Evolutionary conservation across 352 stramenopile species (phyloP), one percentile per base, ranked within the genome.

Genomic region (Phytophthora rubi): DNA sequence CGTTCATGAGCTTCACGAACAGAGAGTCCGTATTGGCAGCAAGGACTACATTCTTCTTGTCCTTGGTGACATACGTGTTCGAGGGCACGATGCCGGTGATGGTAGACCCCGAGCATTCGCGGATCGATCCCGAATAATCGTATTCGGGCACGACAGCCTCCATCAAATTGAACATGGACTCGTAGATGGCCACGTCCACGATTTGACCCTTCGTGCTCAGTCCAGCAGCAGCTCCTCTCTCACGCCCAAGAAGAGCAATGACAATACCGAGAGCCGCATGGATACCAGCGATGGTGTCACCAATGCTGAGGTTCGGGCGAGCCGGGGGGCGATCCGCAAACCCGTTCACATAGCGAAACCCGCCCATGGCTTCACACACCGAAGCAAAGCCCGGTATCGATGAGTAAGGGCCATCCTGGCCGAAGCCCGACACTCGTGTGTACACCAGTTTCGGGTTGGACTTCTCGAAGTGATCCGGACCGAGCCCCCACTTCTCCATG

Each of bases 401-500:
- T 2, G 82, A 87, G 66, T 96, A 97, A 6, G 90, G 90, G 1
- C 90, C 90, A 23, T 90, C 80, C 56, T 96, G 90, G 15, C 90
- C 90, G 55, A 88, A 97, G 2, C 90, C 90, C 1, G 86, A 96
- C 18, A 97, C 79, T 35, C 90, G 88, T 5, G 87, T 70, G 73
- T 96, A 97, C 49, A 97, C 87, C 13, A 97, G 77, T 7, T 86
- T 87, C 0, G 89, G 88, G 68, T 97, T 97, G 26, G 69, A 72
- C 15, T 75, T 65, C 57, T 94, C 77, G 39, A 97, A 94, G 6
- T 73, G 69, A 0, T 96, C 82, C 6, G 86, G 88, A 0, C 88
- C 89, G 44, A 97, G 86, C 26, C 79, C 85, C 88, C 88, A 97
- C 59, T 92, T 80, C 62, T 97, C 90, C 91, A 97, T 96, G 30